Base-by-base conservation (phyloP, 2,329 filamentous ascomycete species). In the Cadophora sp. region DNA sequence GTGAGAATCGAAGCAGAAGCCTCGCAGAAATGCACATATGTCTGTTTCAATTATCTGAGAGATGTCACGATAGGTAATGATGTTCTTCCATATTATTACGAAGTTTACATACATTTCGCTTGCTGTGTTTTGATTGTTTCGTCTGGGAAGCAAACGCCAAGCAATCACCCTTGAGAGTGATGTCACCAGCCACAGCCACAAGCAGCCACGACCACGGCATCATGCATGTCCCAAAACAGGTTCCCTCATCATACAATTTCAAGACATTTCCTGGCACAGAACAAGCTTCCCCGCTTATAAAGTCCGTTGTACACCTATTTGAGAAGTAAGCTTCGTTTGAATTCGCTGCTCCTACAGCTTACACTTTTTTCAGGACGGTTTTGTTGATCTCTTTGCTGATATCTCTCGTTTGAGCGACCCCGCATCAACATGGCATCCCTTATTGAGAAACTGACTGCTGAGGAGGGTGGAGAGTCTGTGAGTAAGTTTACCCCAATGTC, bases 371-470 rank as follows among this genome's bases (percentile, higher is more conserved):
- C n/a, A 8, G 19, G 4, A 48, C 4, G 2, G 8, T 48, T 22
- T 11, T 9, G 19, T 48, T 48, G 19, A 48, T 22, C 19, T 48
- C 43, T 48, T 40, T 48, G n/a, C 43, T 14, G 1, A 48, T 22
- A 7, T 48, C 43, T 48, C 19, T 22, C 19, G 19, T 48, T 48
- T 48, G 19, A 48, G n/a, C n/a, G 6, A 65, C 27, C 62, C 19
- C 53, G 31, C 31, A 48, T 64, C 59, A 66, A 61, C 2, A 69
- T 69, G 67, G 48, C 67, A 12, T 61, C 64, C 34, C 59, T 69
- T 14, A 27, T 69, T 22, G 64, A 66, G 53, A 69, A 66, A 66
- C 26, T 69, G 46, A 69, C 67, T 58, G 67, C 64, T 61, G 64
- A 66, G 31, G 67, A 61, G 22, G 55, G 60, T 53, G 64, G 64